Percentiles rank a stretch among this genome's conserved stretches.
Evolutionary conservation across 768 basidiomycete genomes (phyloP).

Genomic region (Lactarius akahatsu): DNA sequence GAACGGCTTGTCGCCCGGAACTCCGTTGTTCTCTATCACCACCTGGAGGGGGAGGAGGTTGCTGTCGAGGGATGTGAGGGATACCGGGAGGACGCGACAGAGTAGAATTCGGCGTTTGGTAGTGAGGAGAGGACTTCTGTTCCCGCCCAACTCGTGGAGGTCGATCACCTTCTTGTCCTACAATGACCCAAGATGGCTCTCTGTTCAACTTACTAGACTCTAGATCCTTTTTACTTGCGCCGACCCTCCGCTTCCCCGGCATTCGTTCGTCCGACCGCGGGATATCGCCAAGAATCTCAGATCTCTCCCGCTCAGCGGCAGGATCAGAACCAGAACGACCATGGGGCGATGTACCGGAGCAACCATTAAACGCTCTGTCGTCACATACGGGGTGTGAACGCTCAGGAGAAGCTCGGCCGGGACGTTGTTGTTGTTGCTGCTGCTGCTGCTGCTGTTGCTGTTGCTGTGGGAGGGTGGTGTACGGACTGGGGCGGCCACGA

Average conservation of each 20-base stretch:
- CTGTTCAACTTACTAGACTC: conserved; percentile 20
- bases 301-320: conserved; percentile 47
- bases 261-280: conserved; percentile 21
- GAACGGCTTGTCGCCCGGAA: conserved; percentile 45
- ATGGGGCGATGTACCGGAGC: conserved; percentile 35
- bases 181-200: conserved; percentile 24
- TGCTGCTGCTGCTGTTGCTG: conserved; percentile 22
- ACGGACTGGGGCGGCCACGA: conserved; percentile 20
- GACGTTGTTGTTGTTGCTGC: conserved; percentile 24
- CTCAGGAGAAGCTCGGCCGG: conserved; percentile 30
- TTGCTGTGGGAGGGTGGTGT: conserved; percentile 6
- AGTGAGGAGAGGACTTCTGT: conserved; percentile 27
- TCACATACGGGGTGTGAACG: conserved; percentile 28
- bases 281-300: conserved; percentile 14
- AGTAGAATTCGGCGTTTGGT: conserved; percentile 16
- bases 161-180: conserved; percentile 14
- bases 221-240: conserved; percentile 10
- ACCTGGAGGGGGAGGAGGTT: conserved; percentile 25
- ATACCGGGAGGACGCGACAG: conserved; percentile 29
- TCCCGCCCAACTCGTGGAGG: conserved; percentile 23
- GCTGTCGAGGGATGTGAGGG: conserved; percentile 29
- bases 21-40: conserved; percentile 28
- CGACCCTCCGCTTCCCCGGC: conserved; percentile 12
- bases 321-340: conserved; percentile 53
- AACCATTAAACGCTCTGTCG: conserved; percentile 11